Evolutionary conservation across 1,284 basidiomycete species (phyloP).

Genomic region (Sphagnurus paluster): DNA sequence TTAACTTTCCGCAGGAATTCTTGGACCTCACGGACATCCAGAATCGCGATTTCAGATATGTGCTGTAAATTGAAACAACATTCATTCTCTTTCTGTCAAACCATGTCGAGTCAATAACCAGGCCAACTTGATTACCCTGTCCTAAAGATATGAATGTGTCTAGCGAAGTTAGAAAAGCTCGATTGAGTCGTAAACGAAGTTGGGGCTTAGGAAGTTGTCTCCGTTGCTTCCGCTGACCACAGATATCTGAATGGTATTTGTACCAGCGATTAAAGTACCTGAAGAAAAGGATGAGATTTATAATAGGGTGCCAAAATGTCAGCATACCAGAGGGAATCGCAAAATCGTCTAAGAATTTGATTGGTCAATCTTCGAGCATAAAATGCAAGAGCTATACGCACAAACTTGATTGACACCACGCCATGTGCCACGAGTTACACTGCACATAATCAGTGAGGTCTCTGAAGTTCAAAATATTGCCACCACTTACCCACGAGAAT

Average conservation of each 20-base stretch:
- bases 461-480: no score
- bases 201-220: constrained; percentile 41
- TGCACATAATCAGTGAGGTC: constrained; percentile 8
- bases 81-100: no score
- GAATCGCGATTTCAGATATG: no score
- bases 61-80: no score
- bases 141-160: no score
- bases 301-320: neutral
- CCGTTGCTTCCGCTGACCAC: constrained; percentile 45
- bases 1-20: no score
- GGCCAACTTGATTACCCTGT: no score
- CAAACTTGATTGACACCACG: constrained; percentile 45
- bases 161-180: constrained; percentile 44
- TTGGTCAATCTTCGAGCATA: no score
- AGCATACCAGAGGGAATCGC: constrained; percentile 38
- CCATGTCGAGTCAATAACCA: no score
- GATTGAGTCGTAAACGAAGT: constrained; percentile 46
- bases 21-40: no score
- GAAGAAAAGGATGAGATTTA: neutral
- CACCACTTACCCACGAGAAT: constrained; percentile 45
- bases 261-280: constrained; percentile 37
- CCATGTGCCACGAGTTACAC: constrained; percentile 47
- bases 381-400: no score
- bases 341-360: constrained; percentile 40
- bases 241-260: constrained; percentile 44